Evolutionary conservation across 2,329 filamentous ascomycete genomes (phyloP).

Genomic region (Periconia sp.): DNA sequence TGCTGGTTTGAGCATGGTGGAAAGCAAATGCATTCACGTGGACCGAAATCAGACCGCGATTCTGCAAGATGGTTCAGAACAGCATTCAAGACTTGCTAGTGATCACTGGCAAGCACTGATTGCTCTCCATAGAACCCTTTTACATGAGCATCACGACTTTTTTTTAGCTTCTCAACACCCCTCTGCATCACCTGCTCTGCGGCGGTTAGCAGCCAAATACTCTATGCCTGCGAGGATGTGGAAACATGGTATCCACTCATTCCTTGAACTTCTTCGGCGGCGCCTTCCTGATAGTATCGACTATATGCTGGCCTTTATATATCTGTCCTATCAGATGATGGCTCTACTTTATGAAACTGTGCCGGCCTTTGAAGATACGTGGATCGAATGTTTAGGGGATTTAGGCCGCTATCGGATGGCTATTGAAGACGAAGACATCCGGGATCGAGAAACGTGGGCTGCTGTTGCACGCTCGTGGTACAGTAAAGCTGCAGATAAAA

Average conservation of each 20-base stretch:
- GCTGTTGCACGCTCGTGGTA: constrained; percentile 83
- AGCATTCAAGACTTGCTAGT: constrained; percentile 49
- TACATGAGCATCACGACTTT: constrained; percentile 67
- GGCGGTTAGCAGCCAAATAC: constrained; percentile 74
- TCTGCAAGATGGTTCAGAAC: constrained; percentile 53
- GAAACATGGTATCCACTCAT: constrained; percentile 86
- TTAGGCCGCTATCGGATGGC: constrained; percentile 86
- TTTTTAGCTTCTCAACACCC: constrained; percentile 88
- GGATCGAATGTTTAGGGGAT: constrained; percentile 92
- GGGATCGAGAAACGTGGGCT: constrained; percentile 79
- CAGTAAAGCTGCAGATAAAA: constrained; percentile 74
- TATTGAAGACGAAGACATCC: constrained; percentile 78
- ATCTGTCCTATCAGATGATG: constrained; percentile 88
- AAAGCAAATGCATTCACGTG: constrained; percentile 83
- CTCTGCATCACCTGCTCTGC: constrained; percentile 64
- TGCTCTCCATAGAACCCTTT: constrained; percentile 74
- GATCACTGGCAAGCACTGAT: constrained; percentile 87
- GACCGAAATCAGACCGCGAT: constrained; percentile 63
- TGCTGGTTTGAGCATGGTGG: constrained; percentile 79
- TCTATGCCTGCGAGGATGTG: constrained; percentile 94
- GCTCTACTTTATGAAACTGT: constrained; percentile 84
- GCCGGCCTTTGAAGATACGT: constrained; percentile 78
- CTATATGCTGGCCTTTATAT: constrained; percentile 90
- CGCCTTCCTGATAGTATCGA: constrained; percentile 76
- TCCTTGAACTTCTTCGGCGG: constrained; percentile 68